Evolutionary conservation across 768 basidiomycete genomes (phyloP).

Genomic region (Sistotremastrum niveocremeum): DNA sequence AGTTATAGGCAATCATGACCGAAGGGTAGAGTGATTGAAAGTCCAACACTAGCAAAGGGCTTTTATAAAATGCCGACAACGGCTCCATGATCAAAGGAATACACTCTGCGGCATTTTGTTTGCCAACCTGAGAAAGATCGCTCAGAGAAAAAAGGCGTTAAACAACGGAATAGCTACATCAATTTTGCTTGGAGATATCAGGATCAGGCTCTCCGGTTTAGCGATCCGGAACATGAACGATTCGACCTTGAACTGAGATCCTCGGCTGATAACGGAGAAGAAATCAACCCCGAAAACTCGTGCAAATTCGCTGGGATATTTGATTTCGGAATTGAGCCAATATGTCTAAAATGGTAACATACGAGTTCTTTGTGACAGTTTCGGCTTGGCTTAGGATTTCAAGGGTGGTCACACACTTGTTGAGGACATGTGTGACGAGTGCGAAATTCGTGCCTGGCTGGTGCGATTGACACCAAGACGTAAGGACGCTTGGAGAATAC

Average conservation of each 20-base stretch:
- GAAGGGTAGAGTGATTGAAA: conserved; percentile 96
- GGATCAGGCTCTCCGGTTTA: conserved; percentile 86
- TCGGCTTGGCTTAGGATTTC: conserved; percentile 75
- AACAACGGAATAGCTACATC: conserved; percentile 41
- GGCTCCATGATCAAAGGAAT: conserved; percentile 96
- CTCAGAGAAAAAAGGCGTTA: not conserved
- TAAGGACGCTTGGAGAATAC: conserved; percentile 29
- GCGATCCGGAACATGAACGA: conserved; percentile 97
- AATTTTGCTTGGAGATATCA: conserved; percentile 78
- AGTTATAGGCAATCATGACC: conserved; percentile 97
- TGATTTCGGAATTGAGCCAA: not conserved
- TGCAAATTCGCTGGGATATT: conserved; percentile 69
- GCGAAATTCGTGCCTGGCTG: conserved; percentile 5
- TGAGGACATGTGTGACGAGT: too few species aligned
- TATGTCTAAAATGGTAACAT: conserved; percentile 14
- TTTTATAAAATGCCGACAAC: conserved; percentile 80
- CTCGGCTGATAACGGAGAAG: conserved; percentile 85
- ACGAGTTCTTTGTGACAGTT: conserved; percentile 84
- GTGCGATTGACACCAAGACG: conserved; percentile 58
- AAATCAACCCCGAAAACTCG: conserved; percentile 97
- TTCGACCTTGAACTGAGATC: conserved; percentile 98
- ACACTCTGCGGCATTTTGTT: conserved; percentile 92
- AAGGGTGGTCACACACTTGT: conserved; percentile 25
- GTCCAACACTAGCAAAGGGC: conserved; percentile 86
- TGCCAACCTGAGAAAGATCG: conserved; percentile 58